Evolutionary conservation across 2,329 filamentous ascomycete genomes (phyloP).

Genomic region (Fusarium algeriense): DNA sequence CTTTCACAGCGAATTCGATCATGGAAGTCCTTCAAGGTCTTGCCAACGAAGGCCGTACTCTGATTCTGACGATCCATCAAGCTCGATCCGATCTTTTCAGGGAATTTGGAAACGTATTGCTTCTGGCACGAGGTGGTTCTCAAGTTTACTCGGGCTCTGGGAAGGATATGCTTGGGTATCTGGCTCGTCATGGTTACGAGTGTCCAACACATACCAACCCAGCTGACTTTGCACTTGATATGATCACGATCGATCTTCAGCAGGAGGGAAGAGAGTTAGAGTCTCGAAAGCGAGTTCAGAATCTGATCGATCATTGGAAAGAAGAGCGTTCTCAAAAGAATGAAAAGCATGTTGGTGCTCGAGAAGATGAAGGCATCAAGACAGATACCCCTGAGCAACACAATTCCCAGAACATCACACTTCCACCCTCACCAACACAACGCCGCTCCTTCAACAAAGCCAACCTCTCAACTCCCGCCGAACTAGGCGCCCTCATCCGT

Average conservation of each 20-base stretch:
- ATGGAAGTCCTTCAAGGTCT: slow-evolving; percentile 79
- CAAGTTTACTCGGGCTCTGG: slow-evolving; percentile 76
- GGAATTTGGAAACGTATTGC: slow-evolving; percentile 77
- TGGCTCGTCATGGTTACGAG: slow-evolving; percentile 68
- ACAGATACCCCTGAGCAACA: slow-evolving; percentile 7
- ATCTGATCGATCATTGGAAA: slow-evolving; percentile 71
- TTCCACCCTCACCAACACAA: slow-evolving; percentile 40
- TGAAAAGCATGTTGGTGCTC: slow-evolving; percentile 46
- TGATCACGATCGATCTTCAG: slow-evolving; percentile 82
- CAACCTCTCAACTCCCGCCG: slow-evolving; percentile 73
- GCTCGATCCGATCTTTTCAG: slow-evolving; percentile 78
- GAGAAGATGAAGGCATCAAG: slow-evolving; percentile 46
- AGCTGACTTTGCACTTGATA: slow-evolving; percentile 81
- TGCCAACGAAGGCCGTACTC: slow-evolving; percentile 77
- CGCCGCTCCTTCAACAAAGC: slow-evolving; percentile 59
- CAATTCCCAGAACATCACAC: background rate
- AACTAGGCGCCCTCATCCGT: slow-evolving; percentile 76
- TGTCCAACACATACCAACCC: slow-evolving; percentile 80
- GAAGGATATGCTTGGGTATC: slow-evolving; percentile 73
- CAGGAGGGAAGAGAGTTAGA: slow-evolving; percentile 71
- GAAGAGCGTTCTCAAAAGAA: slow-evolving; percentile 18
- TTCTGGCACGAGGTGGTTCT: slow-evolving; percentile 77
- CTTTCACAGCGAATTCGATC: slow-evolving; percentile 82
- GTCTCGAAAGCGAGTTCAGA: slow-evolving; percentile 71
- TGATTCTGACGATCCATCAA: slow-evolving; percentile 84